phyloP scores from a whole-genome alignment of 75 land plant genomes.

The Selaginella tamariscina region DNA sequence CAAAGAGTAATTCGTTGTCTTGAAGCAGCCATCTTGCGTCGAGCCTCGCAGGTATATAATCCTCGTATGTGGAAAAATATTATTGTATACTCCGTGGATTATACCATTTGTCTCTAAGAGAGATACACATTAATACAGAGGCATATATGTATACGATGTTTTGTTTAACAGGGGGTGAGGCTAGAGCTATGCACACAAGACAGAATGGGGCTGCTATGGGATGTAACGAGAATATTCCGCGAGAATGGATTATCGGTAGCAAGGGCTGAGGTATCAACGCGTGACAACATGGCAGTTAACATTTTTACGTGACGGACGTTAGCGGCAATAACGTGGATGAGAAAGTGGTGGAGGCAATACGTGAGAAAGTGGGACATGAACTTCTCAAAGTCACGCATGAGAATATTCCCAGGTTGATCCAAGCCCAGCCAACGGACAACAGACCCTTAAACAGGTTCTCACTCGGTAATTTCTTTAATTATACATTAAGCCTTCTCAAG shows the following conservation, averaged over 20 bases:
- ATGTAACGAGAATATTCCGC: conserved; percentile 36
- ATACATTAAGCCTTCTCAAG: not conserved
- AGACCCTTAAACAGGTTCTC: not conserved
- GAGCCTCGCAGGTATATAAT: conserved; percentile 19
- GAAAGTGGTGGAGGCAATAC: conserved; percentile 28
- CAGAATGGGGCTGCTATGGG: conserved; percentile 36
- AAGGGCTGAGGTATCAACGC: conserved; percentile 38
- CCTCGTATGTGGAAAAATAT: not conserved
- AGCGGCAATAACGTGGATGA: conserved; percentile 37
- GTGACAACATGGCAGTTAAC: conserved; percentile 35
- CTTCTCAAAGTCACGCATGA: conserved; percentile 5
- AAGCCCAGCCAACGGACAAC: not conserved
- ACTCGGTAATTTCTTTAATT: not conserved
- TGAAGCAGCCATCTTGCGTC: conserved; percentile 25
- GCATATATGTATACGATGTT: not conserved
- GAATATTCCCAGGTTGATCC: not conserved
- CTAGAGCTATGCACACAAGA: conserved; percentile 43
- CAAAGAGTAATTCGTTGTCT: conserved; percentile 22
- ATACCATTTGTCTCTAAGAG: too few relatives aligned
- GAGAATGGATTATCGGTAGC: conserved; percentile 38
- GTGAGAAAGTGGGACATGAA: conserved; percentile 23
- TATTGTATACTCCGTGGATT: too few relatives aligned
- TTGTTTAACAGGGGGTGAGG: conserved; percentile 30
- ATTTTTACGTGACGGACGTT: conserved; percentile 45
- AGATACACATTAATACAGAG: too few relatives aligned